phyloP scores from a whole-genome alignment of 495 filamentous ascomycete genomes.

The Thermochaetoides thermophila region DNA sequence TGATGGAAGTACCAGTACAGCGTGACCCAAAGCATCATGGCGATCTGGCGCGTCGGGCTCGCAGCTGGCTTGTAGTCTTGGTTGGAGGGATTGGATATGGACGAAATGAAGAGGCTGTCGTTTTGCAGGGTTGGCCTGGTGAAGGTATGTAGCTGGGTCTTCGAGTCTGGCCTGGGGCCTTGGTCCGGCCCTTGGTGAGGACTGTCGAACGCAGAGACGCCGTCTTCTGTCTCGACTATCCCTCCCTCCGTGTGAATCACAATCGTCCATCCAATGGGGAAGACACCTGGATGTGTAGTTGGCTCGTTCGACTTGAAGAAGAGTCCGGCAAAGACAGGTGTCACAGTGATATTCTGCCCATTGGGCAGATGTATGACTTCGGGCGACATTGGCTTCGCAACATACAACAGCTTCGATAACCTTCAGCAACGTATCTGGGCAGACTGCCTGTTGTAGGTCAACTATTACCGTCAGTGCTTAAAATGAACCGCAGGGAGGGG shows the following conservation, averaged over 20 bases:
- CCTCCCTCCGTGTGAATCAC: conserved; percentile 53
- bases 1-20: conserved; percentile 97
- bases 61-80: conserved; percentile 62
- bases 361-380: conserved; percentile 59
- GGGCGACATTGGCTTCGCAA: no score
- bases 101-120: conserved; percentile 80
- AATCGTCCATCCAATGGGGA: conserved; percentile 80
- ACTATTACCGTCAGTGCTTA: no score
- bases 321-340: conserved; percentile 73
- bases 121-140: conserved; percentile 55
- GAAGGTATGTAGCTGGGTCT: conserved; percentile 44
- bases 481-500: no score
- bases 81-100: conserved; percentile 69
- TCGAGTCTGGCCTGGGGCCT: conserved; percentile 7
- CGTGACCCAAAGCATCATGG: conserved; percentile 92
- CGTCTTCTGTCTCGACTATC: conserved; percentile 8
- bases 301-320: conserved; percentile 76
- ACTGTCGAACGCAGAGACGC: not conserved
- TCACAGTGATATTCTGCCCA: conserved; percentile 66
- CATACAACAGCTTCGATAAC: no score
- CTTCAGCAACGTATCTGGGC: no score
- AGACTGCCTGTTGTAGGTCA: no score
- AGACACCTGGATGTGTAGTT: conserved; percentile 47
- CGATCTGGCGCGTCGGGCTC: conserved; percentile 73
- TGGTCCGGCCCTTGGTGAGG: not conserved